These are phyloP conservation scores for Ananas comosus DNA, from an alignment of 176 grass and related monocot species.

Conservation along the genomic window DNA sequence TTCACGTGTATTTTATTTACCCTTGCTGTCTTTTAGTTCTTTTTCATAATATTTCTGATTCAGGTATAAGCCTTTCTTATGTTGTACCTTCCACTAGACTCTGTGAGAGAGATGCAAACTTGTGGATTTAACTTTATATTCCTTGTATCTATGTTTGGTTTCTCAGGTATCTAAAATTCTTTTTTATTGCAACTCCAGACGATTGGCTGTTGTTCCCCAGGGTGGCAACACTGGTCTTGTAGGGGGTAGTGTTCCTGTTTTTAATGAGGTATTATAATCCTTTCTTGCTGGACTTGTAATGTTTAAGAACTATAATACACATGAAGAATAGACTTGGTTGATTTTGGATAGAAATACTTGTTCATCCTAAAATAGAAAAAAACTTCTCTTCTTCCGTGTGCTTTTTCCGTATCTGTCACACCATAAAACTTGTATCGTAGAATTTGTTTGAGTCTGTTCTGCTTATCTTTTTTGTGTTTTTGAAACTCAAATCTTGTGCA, in stretches of 20 bases:
- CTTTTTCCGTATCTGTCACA: background rate
- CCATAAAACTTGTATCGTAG: too few species aligned
- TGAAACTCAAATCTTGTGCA: too few species aligned
- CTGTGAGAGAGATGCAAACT: too few species aligned
- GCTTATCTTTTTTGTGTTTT: background rate
- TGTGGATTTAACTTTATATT: slow-evolving; percentile 6
- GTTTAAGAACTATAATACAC: slow-evolving; percentile 1
- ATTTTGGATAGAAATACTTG: background rate
- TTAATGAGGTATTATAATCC: slow-evolving; percentile 57
- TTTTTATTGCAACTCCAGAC: slow-evolving; percentile 77
- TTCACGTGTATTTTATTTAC: too few species aligned
- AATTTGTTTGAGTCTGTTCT: background rate
- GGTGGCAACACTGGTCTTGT: slow-evolving; percentile 97
- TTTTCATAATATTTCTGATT: too few species aligned
- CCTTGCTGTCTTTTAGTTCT: too few species aligned
- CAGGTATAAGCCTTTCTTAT: too few species aligned
- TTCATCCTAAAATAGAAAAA: background rate
- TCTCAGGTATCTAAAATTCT: slow-evolving; percentile 96
- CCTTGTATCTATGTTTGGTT: slow-evolving; percentile 10
- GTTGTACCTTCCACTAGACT: too few species aligned
- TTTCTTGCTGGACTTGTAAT: slow-evolving; percentile 1
- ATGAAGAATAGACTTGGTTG: background rate
- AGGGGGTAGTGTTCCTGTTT: slow-evolving; percentile 92
- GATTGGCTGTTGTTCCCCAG: slow-evolving; percentile 77
- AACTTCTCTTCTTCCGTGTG: background rate